These are phyloP conservation scores for Pseudomicrostroma phylloplanum DNA, from an alignment of 1,284 basidiomycete species.

Conservation along the genomic window DNA sequence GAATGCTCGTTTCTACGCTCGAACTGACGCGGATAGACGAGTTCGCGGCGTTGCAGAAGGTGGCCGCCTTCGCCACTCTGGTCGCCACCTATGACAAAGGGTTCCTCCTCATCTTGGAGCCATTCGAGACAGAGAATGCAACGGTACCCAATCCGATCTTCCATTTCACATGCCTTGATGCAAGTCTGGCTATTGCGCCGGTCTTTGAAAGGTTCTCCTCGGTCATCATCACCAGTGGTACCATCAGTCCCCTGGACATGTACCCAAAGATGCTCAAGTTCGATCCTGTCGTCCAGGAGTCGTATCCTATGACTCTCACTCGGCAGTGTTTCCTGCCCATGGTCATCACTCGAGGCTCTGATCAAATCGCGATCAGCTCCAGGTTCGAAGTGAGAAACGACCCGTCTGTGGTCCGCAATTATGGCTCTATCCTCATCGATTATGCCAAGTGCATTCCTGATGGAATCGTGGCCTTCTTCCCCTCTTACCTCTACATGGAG, in stretches of 20 bases:
- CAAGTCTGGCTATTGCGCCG: conserved; percentile 92
- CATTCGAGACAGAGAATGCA: conserved; percentile 96
- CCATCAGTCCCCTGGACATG: conserved; percentile 98
- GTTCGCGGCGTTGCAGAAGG: conserved; percentile 83
- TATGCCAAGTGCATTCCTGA: conserved; percentile 97
- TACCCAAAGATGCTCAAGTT: conserved; percentile 99
- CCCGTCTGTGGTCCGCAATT: conserved; percentile 96
- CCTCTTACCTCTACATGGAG: conserved; percentile 99
- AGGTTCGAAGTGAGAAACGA: conserved; percentile 99
- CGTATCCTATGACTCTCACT: conserved; percentile 95
- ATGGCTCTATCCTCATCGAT: conserved; percentile 94
- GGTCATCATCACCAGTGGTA: conserved; percentile 97
- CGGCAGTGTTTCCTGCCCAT: conserved; percentile 96
- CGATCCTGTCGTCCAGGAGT: conserved; percentile 91
- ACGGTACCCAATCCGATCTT: conserved; percentile 99
- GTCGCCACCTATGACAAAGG: conserved; percentile 99
- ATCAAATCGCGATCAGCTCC: conserved; percentile 98
- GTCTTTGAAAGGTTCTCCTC: conserved; percentile 97
- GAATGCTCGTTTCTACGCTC: conserved; percentile 86
- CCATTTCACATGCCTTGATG: conserved; percentile 95
- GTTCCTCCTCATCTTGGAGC: conserved; percentile 93
- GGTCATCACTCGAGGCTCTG: conserved; percentile 93
- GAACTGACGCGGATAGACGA: conserved; percentile 88
- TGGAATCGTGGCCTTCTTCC: conserved; percentile 99
- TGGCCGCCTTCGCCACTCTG: conserved; percentile 90